These are phyloP conservation scores for Citrus reticulata DNA, from an alignment of 345 rosid genomes.

Conservation along the genomic window DNA sequence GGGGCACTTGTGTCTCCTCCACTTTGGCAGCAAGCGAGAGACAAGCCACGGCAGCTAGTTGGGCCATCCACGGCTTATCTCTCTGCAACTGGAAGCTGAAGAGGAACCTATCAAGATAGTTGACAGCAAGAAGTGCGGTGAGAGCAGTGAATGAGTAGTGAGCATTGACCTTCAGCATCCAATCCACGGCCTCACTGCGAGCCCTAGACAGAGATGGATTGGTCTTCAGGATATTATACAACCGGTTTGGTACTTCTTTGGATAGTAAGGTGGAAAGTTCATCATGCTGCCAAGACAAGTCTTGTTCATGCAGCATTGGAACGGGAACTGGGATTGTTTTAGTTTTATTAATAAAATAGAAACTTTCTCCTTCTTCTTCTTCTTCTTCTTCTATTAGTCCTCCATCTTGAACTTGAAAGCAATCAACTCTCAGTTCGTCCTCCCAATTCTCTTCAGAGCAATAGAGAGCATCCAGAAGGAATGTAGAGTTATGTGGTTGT, in stretches of 20 bases:
- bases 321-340: not conserved
- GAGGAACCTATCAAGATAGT: slow-evolving; percentile 70
- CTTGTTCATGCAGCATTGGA: slow-evolving; percentile 34
- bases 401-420: not conserved
- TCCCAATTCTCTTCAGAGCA: slow-evolving; percentile 63
- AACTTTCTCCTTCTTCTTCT: slow-evolving; percentile 2
- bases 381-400: not conserved
- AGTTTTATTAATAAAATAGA: not conserved
- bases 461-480: slow-evolving; percentile 42
- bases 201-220: slow-evolving; percentile 31
- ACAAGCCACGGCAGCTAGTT: slow-evolving; percentile 68
- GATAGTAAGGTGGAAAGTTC: slow-evolving; percentile 45
- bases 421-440: slow-evolving; percentile 19
- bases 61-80: slow-evolving; percentile 65
- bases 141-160: slow-evolving; percentile 48
- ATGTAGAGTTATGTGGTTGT: slow-evolving; percentile 21
- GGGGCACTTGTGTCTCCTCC: slow-evolving; percentile 60
- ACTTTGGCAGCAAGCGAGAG: slow-evolving; percentile 71
- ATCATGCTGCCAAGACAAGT: slow-evolving; percentile 55
- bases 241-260: slow-evolving; percentile 41
- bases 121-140: slow-evolving; percentile 60
- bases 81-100: slow-evolving; percentile 25
- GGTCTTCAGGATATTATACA: slow-evolving; percentile 17
- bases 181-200: slow-evolving; percentile 49
- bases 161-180: slow-evolving; percentile 51